phyloP scores from a whole-genome alignment of 805 yeast species.

The Candida sphagnicola region DNA sequence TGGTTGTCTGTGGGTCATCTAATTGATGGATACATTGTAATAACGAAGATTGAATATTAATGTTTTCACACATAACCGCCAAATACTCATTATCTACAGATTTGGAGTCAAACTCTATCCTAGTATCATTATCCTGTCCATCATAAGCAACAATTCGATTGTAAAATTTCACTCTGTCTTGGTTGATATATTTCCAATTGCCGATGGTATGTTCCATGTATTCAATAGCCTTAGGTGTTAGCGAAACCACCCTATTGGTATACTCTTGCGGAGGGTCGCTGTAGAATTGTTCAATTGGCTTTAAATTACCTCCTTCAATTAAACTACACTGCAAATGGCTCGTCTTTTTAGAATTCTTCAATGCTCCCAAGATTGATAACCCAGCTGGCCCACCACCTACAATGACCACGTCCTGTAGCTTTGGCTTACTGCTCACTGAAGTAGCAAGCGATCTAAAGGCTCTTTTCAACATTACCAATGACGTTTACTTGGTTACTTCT shows the following conservation, averaged over 20 bases:
- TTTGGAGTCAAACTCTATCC: slow-evolving; percentile 66
- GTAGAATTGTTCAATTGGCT: slow-evolving; percentile 46
- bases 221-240: slow-evolving; percentile 76
- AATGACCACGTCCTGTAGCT: slow-evolving; percentile 66
- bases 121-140: slow-evolving; percentile 60
- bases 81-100: slow-evolving; percentile 34
- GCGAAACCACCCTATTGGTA: slow-evolving; percentile 79
- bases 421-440: not conserved
- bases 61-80: slow-evolving; percentile 86
- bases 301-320: slow-evolving; percentile 68
- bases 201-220: slow-evolving; percentile 63
- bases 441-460: slow-evolving; percentile 3
- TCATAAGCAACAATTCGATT: slow-evolving; percentile 85
- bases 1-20: slow-evolving; percentile 23
- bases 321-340: slow-evolving; percentile 57
- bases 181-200: slow-evolving; percentile 65
- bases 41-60: slow-evolving; percentile 77
- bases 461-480: not conserved
- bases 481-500: no score
- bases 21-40: slow-evolving; percentile 42
- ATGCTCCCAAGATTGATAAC: slow-evolving; percentile 74
- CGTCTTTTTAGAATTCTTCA: slow-evolving; percentile 65
- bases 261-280: slow-evolving; percentile 43
- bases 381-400: slow-evolving; percentile 99
- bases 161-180: slow-evolving; percentile 73